Percentiles rank a stretch among this genome's conserved stretches.
phyloP scores from a whole-genome alignment of 1,139 yeast genomes.

The Nakaseomyces uthaithaninus region DNA sequence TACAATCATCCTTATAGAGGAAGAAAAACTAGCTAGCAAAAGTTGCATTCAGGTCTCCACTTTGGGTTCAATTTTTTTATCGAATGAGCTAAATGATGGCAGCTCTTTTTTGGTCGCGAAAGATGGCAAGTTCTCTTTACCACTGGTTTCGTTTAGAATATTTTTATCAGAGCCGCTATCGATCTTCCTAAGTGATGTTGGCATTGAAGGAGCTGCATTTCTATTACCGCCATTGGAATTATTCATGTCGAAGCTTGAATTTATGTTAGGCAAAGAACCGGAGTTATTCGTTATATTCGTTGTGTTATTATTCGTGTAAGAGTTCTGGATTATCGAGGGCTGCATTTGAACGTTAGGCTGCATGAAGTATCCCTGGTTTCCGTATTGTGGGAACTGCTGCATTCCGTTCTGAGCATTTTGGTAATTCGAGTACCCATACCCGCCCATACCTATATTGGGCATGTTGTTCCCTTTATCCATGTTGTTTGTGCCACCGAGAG shows the following conservation, averaged over 20 bases:
- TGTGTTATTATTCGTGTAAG: conserved; percentile 6
- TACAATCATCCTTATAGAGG: too few species aligned
- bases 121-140: neutral
- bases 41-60: neutral
- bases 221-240: neutral
- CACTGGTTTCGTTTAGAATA: neutral
- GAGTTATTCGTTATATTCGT: conserved; percentile 2
- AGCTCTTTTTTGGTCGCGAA: neutral
- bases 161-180: neutral
- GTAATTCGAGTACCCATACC: neutral
- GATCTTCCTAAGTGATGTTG: neutral
- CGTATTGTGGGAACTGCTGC: conserved; percentile 1
- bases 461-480: neutral
- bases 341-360: neutral
- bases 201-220: neutral
- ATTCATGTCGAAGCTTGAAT: conserved; percentile 1
- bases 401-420: neutral
- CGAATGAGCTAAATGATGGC: neutral
- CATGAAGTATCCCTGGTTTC: neutral
- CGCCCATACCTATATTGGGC: neutral
- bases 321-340: conserved; percentile 4
- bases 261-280: neutral
- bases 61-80: neutral
- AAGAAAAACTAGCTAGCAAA: too few species aligned
- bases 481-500: neutral